These are phyloP conservation scores for Sordariomycetes sp. DNA, from an alignment of 2,329 filamentous ascomycete genomes.

Conservation along the genomic window DNA sequence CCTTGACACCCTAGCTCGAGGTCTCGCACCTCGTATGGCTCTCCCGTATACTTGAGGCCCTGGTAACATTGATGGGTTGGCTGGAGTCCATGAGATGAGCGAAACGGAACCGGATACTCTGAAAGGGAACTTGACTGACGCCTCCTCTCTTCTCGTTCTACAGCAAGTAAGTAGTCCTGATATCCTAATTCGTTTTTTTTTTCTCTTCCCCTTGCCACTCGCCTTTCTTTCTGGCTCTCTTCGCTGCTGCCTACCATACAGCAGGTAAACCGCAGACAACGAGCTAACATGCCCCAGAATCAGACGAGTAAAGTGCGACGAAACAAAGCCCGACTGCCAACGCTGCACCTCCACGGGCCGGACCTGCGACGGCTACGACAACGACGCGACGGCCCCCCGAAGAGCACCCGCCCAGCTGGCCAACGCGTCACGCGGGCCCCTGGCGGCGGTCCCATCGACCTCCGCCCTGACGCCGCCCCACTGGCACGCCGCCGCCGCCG, in stretches of 20 bases:
- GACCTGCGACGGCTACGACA: constrained; percentile 21
- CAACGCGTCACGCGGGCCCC: background rate
- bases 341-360: constrained; percentile 19
- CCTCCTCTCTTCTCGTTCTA: background rate
- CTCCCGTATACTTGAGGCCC: background rate
- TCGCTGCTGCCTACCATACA: background rate
- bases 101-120: background rate
- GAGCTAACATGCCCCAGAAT: constrained; percentile 12
- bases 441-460: background rate
- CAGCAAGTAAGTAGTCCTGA: constrained; percentile 15
- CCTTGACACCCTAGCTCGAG: background rate
- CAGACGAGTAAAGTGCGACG: constrained; percentile 20
- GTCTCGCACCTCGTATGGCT: background rate
- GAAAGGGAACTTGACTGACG: background rate
- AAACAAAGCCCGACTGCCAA: constrained; percentile 18
- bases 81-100: background rate
- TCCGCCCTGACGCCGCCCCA: background rate
- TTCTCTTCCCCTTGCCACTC: background rate
- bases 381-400: constrained; percentile 5
- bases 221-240: background rate
- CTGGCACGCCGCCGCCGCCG: background rate
- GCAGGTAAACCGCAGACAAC: background rate
- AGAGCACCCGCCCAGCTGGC: constrained; percentile 1
- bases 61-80: background rate
- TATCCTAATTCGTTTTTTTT: background rate